Evolutionary conservation across 2,329 filamentous ascomycete genomes (phyloP).

Genomic region (Venturia effusa): DNA sequence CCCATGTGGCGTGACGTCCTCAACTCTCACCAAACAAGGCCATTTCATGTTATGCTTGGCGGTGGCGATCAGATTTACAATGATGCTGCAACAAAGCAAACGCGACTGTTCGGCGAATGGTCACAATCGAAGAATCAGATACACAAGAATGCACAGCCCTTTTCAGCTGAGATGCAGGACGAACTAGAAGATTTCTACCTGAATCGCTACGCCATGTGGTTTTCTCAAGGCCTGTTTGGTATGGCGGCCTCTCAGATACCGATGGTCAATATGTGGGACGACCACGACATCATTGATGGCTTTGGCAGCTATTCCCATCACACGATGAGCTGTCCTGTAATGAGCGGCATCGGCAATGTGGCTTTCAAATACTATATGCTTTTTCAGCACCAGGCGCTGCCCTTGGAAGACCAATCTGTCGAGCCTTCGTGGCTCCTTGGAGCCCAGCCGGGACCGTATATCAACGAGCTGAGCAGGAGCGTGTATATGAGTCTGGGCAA

Average conservation of each 20-base stretch:
- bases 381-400: conserved; percentile 89
- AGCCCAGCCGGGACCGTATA: conserved; percentile 72
- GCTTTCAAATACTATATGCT: conserved; percentile 99
- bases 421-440: conserved; percentile 93
- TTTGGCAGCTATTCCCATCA: conserved; percentile 87
- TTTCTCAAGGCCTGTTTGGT: conserved; percentile 89
- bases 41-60: conserved; percentile 97
- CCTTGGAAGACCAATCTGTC: conserved; percentile 65
- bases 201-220: conserved; percentile 85
- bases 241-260: conserved; percentile 89
- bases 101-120: conserved; percentile 73
- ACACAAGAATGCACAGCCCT: conserved; percentile 68
- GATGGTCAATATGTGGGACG: conserved; percentile 97
- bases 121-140: conserved; percentile 66
- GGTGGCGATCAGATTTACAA: conserved; percentile 98
- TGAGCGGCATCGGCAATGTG: conserved; percentile 77
- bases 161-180: conserved; percentile 71
- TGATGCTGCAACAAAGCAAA: conserved; percentile 68
- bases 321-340: conserved; percentile 84
- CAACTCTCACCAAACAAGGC: conserved; percentile 80
- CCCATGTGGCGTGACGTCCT: conserved; percentile 94
- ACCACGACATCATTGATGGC: conserved; percentile 62
- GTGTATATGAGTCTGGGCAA: conserved; percentile 75
- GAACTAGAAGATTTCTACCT: conserved; percentile 86
- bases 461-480: conserved; percentile 73